Percentiles rank a stretch among this genome's conserved stretches.
Conservation (phyloP, 2,329 filamentous ascomycete species). For the Trichoderma sp. region DNA sequence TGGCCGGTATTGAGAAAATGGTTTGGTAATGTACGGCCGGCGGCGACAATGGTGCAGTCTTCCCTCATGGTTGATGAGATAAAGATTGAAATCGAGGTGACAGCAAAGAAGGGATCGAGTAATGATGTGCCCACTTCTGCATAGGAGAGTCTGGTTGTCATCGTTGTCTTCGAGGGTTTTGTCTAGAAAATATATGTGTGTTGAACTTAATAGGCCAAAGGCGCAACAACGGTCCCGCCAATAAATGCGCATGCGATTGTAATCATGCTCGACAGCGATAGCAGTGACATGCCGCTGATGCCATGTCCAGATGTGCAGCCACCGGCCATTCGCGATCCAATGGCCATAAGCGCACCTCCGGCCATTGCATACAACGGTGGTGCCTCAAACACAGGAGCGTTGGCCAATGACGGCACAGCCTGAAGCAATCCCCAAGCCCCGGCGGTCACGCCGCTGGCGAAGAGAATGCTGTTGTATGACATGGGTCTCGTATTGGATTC, state of each 20-base stretch:
- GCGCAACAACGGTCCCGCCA: constrained; percentile 41
- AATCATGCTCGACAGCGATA: constrained; percentile 61
- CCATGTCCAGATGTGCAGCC: constrained; percentile 70
- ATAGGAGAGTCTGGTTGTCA: not conserved
- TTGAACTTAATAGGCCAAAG: constrained; percentile 28
- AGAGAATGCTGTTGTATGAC: constrained; percentile 46
- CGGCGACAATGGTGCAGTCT: constrained; percentile 54
- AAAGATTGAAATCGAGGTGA: constrained; percentile 46
- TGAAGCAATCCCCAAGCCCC: constrained; percentile 45
- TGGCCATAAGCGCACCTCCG: constrained; percentile 57
- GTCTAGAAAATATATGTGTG: not conserved
- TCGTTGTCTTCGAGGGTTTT: not conserved
- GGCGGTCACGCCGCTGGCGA: constrained; percentile 50
- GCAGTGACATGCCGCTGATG: constrained; percentile 63
- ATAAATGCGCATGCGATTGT: constrained; percentile 59
- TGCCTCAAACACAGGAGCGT: constrained; percentile 31
- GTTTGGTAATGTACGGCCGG: constrained; percentile 49
- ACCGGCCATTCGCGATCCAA: constrained; percentile 61
- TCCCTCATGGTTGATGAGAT: constrained; percentile 50
- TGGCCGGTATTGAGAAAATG: constrained; percentile 52
- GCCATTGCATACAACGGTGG: constrained; percentile 42
- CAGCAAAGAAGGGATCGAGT: constrained; percentile 35
- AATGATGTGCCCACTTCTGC: not conserved
- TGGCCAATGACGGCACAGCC: constrained; percentile 33
- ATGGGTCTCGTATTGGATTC: constrained; percentile 28